phyloP scores from a whole-genome alignment of 139 green algal genomes.

The Chlorella sp. region DNA sequence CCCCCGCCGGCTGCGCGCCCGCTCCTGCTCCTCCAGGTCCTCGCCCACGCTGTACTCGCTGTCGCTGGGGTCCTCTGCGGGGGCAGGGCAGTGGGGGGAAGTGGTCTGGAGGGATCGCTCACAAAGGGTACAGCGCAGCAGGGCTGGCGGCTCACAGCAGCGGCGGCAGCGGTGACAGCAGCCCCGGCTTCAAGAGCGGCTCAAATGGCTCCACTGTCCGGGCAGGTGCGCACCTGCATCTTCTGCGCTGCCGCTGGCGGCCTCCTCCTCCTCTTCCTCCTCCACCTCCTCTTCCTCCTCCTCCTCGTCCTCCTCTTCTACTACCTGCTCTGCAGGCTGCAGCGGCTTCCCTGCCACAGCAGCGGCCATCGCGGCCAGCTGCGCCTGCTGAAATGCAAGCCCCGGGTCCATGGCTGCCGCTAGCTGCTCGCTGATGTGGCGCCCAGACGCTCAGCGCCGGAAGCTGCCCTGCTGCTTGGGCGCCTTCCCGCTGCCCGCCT shows the following conservation, averaged over 20 bases:
- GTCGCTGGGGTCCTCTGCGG: neutral
- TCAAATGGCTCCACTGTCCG: too few species aligned
- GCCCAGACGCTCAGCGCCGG: slow-evolving; percentile 7
- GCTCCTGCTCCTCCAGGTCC: slow-evolving; percentile 1
- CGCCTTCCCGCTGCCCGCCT: neutral
- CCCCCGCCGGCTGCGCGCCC: neutral
- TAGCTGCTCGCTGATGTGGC: neutral
- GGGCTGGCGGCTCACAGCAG: too few species aligned
- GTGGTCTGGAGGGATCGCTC: too few species aligned
- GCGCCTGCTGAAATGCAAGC: neutral
- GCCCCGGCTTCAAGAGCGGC: too few species aligned
- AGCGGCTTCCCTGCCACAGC: neutral
- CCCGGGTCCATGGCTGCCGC: slow-evolving; percentile 2
- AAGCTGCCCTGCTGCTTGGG: neutral
- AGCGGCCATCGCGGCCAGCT: neutral
- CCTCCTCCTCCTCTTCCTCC: neutral
- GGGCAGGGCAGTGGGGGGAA: too few species aligned
- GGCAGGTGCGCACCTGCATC: neutral
- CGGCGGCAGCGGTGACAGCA: too few species aligned
- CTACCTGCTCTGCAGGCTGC: neutral
- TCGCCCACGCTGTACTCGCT: neutral
- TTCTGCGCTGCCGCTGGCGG: too few species aligned
- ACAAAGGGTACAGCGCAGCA: too few species aligned
- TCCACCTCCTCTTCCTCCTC: slow-evolving; percentile 4
- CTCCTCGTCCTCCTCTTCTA: slow-evolving; percentile 2